A percentile compares a stretch with the other conserved stretches of the same genome.
Evolutionary conservation across 805 yeast species (phyloP).

Genomic region (Ogataea nonfermentans): DNA sequence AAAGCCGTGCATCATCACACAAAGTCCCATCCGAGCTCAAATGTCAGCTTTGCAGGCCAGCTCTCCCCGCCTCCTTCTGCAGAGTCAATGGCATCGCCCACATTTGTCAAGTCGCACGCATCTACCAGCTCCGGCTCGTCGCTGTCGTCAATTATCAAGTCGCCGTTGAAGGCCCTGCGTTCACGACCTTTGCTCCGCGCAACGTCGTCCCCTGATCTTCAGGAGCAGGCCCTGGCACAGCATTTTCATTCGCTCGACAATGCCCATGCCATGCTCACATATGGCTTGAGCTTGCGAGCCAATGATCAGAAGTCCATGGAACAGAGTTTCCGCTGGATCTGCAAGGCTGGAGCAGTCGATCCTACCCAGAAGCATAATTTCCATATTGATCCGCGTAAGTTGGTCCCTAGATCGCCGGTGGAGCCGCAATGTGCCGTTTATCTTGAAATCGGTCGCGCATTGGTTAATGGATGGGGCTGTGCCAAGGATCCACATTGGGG

Average conservation of each 20-base stretch:
- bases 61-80: conserved; percentile 20
- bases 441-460: conserved; percentile 60
- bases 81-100: conserved; percentile 6
- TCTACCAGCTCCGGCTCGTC: conserved; percentile 8
- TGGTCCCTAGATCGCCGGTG: conserved; percentile 19
- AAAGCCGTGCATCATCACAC: not conserved
- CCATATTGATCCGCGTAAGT: conserved; percentile 35
- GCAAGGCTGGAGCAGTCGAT: conserved; percentile 46
- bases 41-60: conserved; percentile 10
- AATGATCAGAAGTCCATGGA: conserved; percentile 40
- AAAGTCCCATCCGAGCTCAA: not conserved
- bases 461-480: conserved; percentile 56
- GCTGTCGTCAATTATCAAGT: conserved; percentile 8
- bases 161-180: conserved; percentile 10
- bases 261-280: conserved; percentile 64
- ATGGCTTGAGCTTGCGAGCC: conserved; percentile 62
- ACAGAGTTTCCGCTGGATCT: conserved; percentile 59
- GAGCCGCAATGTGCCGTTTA: conserved; percentile 23
- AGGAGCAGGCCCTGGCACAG: conserved; percentile 41
- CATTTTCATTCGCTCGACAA: conserved; percentile 62
- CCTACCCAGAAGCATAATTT: conserved; percentile 19
- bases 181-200: not conserved
- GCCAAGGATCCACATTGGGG: conserved; percentile 55
- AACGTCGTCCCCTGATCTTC: conserved; percentile 4
- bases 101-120: conserved; percentile 5